These are phyloP conservation scores for Marasmius tenuissimus DNA, from an alignment of 1,284 basidiomycete genomes.

Conservation along the genomic window DNA sequence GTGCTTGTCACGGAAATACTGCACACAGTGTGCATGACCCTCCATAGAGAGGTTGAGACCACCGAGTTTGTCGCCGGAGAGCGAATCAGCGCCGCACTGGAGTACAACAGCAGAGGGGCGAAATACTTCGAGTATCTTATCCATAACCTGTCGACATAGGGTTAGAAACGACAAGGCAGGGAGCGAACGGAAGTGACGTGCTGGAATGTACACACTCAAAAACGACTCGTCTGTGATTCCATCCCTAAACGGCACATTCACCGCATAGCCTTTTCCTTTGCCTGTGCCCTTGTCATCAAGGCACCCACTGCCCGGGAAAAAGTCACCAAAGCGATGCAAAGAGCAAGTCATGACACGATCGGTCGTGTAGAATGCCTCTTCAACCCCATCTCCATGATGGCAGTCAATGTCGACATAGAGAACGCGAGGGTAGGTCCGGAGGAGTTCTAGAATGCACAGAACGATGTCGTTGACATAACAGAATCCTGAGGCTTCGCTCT, in stretches of 20 bases:
- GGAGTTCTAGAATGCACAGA: constrained; percentile 84
- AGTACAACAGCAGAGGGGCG: constrained; percentile 88
- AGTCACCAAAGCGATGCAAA: constrained; percentile 97
- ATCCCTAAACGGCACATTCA: constrained; percentile 94
- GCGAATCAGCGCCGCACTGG: constrained; percentile 95
- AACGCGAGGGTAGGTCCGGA: constrained; percentile 82
- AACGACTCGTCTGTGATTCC: constrained; percentile 87
- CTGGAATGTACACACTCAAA: constrained; percentile 86
- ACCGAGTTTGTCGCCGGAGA: constrained; percentile 94
- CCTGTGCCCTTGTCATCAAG: constrained; percentile 86
- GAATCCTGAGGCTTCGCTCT: constrained; percentile 94
- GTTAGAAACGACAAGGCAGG: neutral
- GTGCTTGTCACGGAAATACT: constrained; percentile 82
- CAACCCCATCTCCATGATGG: constrained; percentile 99
- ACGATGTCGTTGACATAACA: constrained; percentile 99
- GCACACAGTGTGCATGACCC: constrained; percentile 90
- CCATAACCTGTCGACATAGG: constrained; percentile 62
- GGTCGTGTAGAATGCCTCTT: constrained; percentile 98
- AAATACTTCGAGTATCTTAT: constrained; percentile 89
- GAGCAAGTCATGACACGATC: constrained; percentile 96
- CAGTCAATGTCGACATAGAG: constrained; percentile 98
- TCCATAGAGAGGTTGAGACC: constrained; percentile 96
- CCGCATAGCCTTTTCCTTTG: constrained; percentile 86
- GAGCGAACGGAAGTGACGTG: constrained; percentile 38
- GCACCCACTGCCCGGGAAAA: constrained; percentile 93